Base-by-base conservation (phyloP, 2,329 filamentous ascomycete species). In the Talaromyces pinophilus region DNA sequence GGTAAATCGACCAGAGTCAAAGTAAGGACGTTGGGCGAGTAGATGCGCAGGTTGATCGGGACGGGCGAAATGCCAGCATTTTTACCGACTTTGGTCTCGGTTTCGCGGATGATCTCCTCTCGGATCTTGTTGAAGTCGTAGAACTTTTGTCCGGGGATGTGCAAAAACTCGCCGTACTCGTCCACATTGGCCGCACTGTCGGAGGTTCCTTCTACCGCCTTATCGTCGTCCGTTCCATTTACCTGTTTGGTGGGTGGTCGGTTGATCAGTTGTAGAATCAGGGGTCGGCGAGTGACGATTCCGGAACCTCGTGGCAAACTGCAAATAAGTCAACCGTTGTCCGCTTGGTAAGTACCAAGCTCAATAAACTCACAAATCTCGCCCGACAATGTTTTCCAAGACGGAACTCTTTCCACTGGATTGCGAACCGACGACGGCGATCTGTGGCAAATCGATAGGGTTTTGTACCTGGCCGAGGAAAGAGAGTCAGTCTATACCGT, bases 381-480 rank as follows among this genome's bases (percentile, higher is more conserved):
- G 88, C 67, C 95, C 95, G 66, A 99, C 95, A 76, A 99, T 99
- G 77, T 99, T 99, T 82, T 99, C 95, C 75, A 99, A 82, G 73
- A 99, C 95, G 19, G 95, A 99, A 86, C 93, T 97, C 89, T 99
- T 99, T 82, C 95, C 95, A 80, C 94, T 97, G 22, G 95, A 99
- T 84, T 99, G 95, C 81, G 93, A 97, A 76, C 95, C 95, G 66
- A 99, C 95, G 72, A 99, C 95, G 72, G 91, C 94, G 79, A 99
- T 99, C 84, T 99, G 95, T 64, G 95, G 95, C 70, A 99, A 83
- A 84, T 99, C 95, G 85, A 99, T 99, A 69, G 95, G 95, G 82
- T 99, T 99, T 87, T 97, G 95, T 76, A 98, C 95, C 88, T 90
- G 40, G 74, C 70, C 65, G 63, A 67, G 69, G 73, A 46, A 65